Percentiles rank a stretch among this genome's conserved stretches.
These are phyloP conservation scores for Reutealis trisperma DNA, from an alignment of 345 rosid species.

Conservation along the genomic window DNA sequence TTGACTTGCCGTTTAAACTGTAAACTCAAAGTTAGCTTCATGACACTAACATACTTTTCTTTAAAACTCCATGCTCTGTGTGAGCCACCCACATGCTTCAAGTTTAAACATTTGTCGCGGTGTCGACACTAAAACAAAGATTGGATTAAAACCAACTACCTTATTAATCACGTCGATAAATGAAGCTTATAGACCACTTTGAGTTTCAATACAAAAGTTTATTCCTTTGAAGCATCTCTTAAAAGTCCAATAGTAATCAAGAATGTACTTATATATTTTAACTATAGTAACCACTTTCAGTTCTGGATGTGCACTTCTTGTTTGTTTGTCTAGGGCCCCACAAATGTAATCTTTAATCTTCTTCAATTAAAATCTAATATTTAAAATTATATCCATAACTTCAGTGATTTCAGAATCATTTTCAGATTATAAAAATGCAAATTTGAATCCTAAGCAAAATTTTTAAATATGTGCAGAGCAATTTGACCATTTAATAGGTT, in stretches of 20 bases:
- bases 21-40: background rate
- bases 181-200: background rate
- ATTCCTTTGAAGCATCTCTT: background rate
- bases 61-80: background rate
- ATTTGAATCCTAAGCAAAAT: too few relatives aligned
- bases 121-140: background rate
- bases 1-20: conserved; percentile 12
- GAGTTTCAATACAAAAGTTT: background rate
- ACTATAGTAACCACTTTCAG: too few relatives aligned
- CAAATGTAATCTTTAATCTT: too few relatives aligned
- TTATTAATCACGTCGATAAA: background rate
- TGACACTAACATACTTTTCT: conserved; percentile 2
- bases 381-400: too few relatives aligned
- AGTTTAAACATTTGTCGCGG: background rate
- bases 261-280: too few relatives aligned
- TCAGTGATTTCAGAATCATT: too few relatives aligned
- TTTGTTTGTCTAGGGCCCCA: too few relatives aligned
- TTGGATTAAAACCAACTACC: background rate
- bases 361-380: too few relatives aligned
- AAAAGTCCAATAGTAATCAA: too few relatives aligned
- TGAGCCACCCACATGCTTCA: conserved; percentile 13
- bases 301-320: too few relatives aligned
- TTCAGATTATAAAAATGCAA: too few relatives aligned
- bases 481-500: background rate
- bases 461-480: conserved; percentile 16